Conservation (phyloP, 352 stramenopile genomes). For the Phytophthora parvispora region DNA sequence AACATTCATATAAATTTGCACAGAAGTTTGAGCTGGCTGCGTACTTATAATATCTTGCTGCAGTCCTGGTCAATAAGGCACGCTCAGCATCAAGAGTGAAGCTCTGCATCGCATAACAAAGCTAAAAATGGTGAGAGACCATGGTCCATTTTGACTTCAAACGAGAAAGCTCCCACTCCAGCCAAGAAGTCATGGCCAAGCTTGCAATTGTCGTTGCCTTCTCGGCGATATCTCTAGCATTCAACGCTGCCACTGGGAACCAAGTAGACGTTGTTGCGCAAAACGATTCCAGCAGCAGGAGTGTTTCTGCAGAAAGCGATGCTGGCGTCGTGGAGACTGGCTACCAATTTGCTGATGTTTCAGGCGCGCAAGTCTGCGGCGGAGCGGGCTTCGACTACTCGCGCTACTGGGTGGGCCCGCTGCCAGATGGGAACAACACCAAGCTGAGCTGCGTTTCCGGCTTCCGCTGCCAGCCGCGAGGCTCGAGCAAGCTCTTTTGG, state of each 20-base stretch:
- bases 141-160: not conserved
- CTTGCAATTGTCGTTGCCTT: not conserved
- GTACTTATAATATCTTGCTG: not conserved
- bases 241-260: not conserved
- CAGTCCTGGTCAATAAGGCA: too few species aligned
- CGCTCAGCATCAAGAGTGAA: too few species aligned
- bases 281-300: conserved; percentile 2
- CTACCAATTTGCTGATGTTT: conserved; percentile 27
- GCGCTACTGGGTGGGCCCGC: conserved; percentile 24
- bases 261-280: not conserved
- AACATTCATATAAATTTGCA: too few species aligned
- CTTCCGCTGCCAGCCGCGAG: conserved; percentile 19
- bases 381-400: conserved; percentile 29
- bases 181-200: not conserved
- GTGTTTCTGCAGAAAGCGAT: not conserved
- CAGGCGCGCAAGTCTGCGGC: conserved; percentile 27
- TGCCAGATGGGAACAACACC: conserved; percentile 18
- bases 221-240: not conserved
- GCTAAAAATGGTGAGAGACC: not conserved
- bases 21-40: too few species aligned
- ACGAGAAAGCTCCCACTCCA: not conserved
- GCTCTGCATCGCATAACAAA: too few species aligned
- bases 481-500: conserved; percentile 22
- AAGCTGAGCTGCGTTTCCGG: conserved; percentile 31
- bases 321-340: conserved; percentile 1